Percentiles rank a stretch among this genome's conserved stretches.
phyloP scores from a whole-genome alignment of 2,329 filamentous ascomycete genomes.

The Clarireedia hainanense region DNA sequence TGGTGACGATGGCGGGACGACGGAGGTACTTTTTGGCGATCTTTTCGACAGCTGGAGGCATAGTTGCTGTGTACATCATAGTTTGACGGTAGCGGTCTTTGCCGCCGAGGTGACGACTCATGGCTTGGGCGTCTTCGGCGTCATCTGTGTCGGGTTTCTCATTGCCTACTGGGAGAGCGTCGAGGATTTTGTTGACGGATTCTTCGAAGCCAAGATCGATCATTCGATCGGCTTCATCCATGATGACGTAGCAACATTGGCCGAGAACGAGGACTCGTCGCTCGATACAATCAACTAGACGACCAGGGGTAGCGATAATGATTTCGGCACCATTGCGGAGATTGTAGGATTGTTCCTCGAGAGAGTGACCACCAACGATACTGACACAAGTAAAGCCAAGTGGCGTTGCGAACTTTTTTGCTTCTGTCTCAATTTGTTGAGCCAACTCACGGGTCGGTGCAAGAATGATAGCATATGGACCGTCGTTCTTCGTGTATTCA shows the following conservation, averaged over 20 bases:
- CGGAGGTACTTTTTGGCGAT: conserved; percentile 97
- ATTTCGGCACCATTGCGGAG: conserved; percentile 92
- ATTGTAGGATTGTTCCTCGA: conserved; percentile 89
- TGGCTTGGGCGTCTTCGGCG: conserved; percentile 77
- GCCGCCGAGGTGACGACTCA: conserved; percentile 70
- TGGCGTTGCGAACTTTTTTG: conserved; percentile 82
- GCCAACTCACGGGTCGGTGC: conserved; percentile 95
- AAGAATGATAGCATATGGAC: conserved; percentile 93
- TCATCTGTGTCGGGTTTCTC: conserved; percentile 93
- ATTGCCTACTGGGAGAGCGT: conserved; percentile 84
- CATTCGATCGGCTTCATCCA: conserved; percentile 99
- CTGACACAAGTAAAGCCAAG: conserved; percentile 92
- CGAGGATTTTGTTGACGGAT: conserved; percentile 93
- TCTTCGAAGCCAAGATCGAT: conserved; percentile 98
- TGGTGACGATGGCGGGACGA: conserved; percentile 86
- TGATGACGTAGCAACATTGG: conserved; percentile 98
- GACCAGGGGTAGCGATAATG: conserved; percentile 95
- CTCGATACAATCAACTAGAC: conserved; percentile 95
- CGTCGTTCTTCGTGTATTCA: conserved; percentile 83
- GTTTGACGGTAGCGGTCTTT: conserved; percentile 86
- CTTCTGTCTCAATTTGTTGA: conserved; percentile 93
- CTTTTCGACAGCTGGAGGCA: conserved; percentile 85
- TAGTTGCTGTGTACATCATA: conserved; percentile 99
- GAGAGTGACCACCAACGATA: conserved; percentile 92
- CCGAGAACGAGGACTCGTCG: conserved; percentile 80